These are phyloP conservation scores for Irpex sp. DNA, from an alignment of 1,284 basidiomycete species.

Conservation along the genomic window DNA sequence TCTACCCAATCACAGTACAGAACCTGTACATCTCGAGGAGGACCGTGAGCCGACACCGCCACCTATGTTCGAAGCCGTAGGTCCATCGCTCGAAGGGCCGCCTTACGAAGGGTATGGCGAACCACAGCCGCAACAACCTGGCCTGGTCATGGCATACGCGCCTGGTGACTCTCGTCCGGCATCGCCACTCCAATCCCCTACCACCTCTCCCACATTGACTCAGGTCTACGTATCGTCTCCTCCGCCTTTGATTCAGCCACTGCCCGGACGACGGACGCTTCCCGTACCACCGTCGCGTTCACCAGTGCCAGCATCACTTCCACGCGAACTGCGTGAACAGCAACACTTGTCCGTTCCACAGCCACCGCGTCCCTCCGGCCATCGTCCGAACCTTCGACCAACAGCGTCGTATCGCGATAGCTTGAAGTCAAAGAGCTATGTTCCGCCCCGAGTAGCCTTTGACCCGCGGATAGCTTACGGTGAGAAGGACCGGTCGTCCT, in stretches of 20 bases:
- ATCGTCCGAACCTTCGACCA: conserved; percentile 3
- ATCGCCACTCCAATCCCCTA: conserved; percentile 22
- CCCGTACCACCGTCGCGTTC: background rate
- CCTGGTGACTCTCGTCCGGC: conserved; percentile 26
- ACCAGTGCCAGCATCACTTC: background rate
- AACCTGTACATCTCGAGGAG: conserved; percentile 1
- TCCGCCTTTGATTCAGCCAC: background rate
- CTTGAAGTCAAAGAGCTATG: background rate
- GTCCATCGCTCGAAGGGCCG: conserved; percentile 34
- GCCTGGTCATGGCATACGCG: conserved; percentile 21
- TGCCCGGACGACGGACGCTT: background rate
- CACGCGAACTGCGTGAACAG: conserved; percentile 1
- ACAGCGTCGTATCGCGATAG: conserved; percentile 2
- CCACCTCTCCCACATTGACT: background rate
- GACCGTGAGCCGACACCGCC: conserved; percentile 28
- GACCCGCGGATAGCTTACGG: conserved; percentile 45
- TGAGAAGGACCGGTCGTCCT: conserved; percentile 9
- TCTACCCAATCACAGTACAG: conserved; percentile 4
- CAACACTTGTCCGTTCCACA: background rate
- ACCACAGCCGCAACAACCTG: background rate
- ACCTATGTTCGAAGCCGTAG: conserved; percentile 37
- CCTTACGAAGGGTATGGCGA: conserved; percentile 27
- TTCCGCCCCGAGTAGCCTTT: conserved; percentile 24
- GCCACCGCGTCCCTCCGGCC: background rate
- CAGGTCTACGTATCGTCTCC: background rate